A percentile compares a stretch with the other conserved stretches of the same genome.
Evolutionary conservation across 106 monocot species (phyloP).

Genomic region (Dendrobium officinale): DNA sequence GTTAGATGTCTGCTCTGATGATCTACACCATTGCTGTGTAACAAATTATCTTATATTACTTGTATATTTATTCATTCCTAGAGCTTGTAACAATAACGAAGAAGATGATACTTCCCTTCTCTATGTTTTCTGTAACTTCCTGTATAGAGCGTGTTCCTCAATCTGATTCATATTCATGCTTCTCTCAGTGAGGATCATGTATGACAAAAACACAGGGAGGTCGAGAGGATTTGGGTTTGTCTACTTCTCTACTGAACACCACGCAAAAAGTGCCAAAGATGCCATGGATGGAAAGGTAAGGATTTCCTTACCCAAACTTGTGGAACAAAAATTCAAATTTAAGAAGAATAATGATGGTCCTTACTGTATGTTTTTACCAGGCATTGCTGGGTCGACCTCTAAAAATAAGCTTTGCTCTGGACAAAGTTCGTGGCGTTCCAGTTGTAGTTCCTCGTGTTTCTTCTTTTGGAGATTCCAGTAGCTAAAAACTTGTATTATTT

Average conservation of each 20-base stretch:
- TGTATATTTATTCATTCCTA: too few relatives aligned
- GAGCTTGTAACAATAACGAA: too few relatives aligned
- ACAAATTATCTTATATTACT: too few relatives aligned
- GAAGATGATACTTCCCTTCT: too few relatives aligned
- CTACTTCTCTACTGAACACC: constrained; percentile 44
- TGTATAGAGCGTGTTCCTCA: too few relatives aligned
- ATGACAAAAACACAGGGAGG: constrained; percentile 84
- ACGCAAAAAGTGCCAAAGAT: constrained; percentile 68
- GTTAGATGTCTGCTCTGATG: too few relatives aligned
- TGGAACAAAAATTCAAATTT: neutral
- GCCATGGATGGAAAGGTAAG: constrained; percentile 96
- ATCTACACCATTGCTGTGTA: too few relatives aligned
- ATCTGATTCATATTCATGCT: neutral
- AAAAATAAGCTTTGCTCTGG: constrained; percentile 72
- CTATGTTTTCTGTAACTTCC: too few relatives aligned
- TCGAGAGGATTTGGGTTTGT: constrained; percentile 94
- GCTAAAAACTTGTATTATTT: neutral
- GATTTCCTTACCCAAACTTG: neutral
- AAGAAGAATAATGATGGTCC: too few relatives aligned
- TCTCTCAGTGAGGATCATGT: constrained; percentile 74
- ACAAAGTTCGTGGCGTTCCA: constrained; percentile 62
- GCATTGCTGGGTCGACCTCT: constrained; percentile 77
- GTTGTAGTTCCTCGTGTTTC: constrained; percentile 70
- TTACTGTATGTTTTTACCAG: constrained; percentile 19
- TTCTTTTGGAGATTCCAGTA: constrained; percentile 5